Evolutionary conservation across 352 stramenopile species (phyloP), one percentile per base, ranked within the genome.

Genomic region (Pythium dissimile): DNA sequence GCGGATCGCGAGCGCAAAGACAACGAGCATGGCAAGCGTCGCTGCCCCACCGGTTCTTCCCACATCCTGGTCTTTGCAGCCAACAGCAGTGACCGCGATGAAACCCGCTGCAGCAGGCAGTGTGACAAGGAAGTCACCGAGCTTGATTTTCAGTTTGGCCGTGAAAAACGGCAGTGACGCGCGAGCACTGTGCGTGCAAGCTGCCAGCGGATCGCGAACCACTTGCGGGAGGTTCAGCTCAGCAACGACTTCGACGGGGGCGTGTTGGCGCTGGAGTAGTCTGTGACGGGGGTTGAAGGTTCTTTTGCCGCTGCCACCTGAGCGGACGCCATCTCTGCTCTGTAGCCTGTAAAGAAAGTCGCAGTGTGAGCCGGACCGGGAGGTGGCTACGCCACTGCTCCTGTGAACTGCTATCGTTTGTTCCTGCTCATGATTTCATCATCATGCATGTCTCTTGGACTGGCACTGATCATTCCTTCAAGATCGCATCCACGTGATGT

Each of bases 1-100:
- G 35, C 75, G 71, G 4, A 86, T 59, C 0, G 71, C 60, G 0
- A 86, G 49, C 6, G 69, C 53, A 48, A 84, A 80, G 3, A 74
- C 62, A 18, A 80, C 5, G 15, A 75, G 38, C 30, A 86, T 56
- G 9, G 63, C 60, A 43, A 77, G 45, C 5, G 59, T 57, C 9
- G 75, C 48, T 5, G 61, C 48, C 11, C 38, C 50, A 0, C 74
- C 77, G 2, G 63, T 64, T 11, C 16, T 32, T 1, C 23, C 15
- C 1, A 64, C 47, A n/a, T 64, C 39, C 15, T 37, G 12, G 11
- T 54, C 16, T n/a, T 18, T 44, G 16, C 16, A 35, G 0, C 11
- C 7, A 9, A 47, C 6, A 3, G 39, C 41, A 16, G 28, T 54
- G 16, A 44, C 37, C 9, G 31, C 28, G 26, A 60, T 34, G 9